Conservation (phyloP, 169 alveolate genomes). For the Babesia bigemina region DNA sequence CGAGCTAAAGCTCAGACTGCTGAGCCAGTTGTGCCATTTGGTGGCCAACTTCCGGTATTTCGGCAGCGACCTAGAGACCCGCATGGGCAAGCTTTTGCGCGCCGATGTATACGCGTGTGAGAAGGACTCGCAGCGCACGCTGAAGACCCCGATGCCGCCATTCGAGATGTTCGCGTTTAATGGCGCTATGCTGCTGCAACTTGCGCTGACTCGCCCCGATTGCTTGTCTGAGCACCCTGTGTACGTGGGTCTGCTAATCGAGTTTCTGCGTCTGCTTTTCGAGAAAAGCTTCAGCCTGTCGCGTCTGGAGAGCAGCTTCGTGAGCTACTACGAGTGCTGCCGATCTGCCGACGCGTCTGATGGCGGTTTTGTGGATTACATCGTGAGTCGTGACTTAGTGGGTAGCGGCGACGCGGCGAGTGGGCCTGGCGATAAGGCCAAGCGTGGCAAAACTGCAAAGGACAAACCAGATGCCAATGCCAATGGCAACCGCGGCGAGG, state of each 20-base stretch:
- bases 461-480: neutral
- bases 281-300: conserved; percentile 1
- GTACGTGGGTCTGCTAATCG: conserved; percentile 38
- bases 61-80: neutral
- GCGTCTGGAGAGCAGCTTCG: conserved; percentile 20
- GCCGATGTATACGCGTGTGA: neutral
- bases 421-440: neutral
- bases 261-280: conserved; percentile 9
- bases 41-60: conserved; percentile 3
- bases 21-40: conserved; percentile 19
- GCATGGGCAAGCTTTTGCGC: conserved; percentile 1
- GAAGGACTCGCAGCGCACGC: neutral
- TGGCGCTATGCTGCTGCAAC: conserved; percentile 29
- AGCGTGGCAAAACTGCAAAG: neutral
- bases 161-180: conserved; percentile 37
- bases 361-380: conserved; percentile 10
- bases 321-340: conserved; percentile 33
- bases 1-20: conserved; percentile 11
- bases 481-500: neutral
- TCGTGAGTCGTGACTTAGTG: conserved; percentile 8
- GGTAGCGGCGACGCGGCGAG: neutral
- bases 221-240: conserved; percentile 25
- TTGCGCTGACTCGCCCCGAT: conserved; percentile 19
- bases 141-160: conserved; percentile 9
- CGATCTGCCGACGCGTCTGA: neutral